A percentile compares a stretch with the other conserved stretches of the same genome.
Evolutionary conservation across 495 filamentous ascomycete species (phyloP).

Genomic region (Wilcoxina mikolae): DNA sequence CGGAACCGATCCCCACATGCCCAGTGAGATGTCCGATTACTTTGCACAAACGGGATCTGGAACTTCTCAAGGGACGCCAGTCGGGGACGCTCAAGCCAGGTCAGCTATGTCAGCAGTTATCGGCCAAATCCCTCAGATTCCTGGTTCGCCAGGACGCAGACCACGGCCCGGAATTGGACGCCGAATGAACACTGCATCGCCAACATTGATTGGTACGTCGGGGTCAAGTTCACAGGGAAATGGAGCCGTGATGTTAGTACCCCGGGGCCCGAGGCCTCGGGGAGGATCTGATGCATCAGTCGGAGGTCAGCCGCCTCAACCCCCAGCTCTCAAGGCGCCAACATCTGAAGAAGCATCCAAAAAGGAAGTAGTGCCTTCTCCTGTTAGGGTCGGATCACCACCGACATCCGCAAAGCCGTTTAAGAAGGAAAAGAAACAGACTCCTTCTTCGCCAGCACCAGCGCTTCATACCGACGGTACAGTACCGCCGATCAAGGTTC

Average conservation of each 20-base stretch:
- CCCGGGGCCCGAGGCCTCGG: constrained; percentile 22
- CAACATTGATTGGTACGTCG: constrained; percentile 23
- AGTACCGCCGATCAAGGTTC: constrained; percentile 90
- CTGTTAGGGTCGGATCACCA: constrained; percentile 47
- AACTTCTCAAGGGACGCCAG: neutral
- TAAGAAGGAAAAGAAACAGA: constrained; percentile 39
- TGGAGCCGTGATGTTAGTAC: constrained; percentile 15
- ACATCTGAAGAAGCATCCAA: constrained; percentile 38
- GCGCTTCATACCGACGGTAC: constrained; percentile 51
- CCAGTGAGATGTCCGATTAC: neutral
- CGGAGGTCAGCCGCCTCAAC: constrained; percentile 28
- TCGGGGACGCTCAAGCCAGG: constrained; percentile 9
- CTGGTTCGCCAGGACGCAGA: constrained; percentile 69
- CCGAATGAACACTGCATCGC: constrained; percentile 69
- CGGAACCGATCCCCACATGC: neutral
- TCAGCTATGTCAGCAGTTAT: constrained; percentile 62
- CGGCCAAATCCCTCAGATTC: constrained; percentile 53
- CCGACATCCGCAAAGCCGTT: constrained; percentile 41
- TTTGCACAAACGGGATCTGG: constrained; percentile 20
- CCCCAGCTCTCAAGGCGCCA: constrained; percentile 41
- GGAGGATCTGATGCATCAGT: constrained; percentile 24
- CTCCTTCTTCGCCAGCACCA: constrained; percentile 43
- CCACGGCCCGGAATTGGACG: constrained; percentile 35
- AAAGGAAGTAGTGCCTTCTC: constrained; percentile 41
- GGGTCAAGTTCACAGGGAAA: neutral